Conservation (phyloP, 2,329 filamentous ascomycete genomes). For the Pleochaeta shiraiana region DNA sequence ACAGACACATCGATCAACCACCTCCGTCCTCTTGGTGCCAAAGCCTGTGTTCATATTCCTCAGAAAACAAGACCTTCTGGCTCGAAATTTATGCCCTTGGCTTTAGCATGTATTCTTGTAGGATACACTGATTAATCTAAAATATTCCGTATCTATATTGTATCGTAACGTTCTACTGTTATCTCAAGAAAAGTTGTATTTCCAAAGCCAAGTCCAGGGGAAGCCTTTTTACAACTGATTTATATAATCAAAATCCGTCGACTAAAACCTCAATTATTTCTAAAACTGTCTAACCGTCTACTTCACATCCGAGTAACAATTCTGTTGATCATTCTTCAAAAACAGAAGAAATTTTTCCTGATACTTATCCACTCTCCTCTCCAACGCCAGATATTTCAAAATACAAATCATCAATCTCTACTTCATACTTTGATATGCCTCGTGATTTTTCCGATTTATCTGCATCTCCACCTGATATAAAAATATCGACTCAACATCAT, state of each 20-base stretch:
- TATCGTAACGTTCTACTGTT: not conserved
- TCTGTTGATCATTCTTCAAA: too few relatives aligned
- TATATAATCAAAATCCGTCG: not conserved
- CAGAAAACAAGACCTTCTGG: not conserved
- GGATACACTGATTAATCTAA: constrained; percentile 2
- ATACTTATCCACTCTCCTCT: not conserved
- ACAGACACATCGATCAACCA: not conserved
- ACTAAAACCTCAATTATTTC: not conserved
- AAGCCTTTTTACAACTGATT: constrained; percentile 3
- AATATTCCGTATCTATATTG: constrained; percentile 4
- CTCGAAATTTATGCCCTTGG: constrained; percentile 3
- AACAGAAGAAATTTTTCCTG: not conserved
- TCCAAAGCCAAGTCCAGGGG: not conserved
- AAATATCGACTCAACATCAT: too few relatives aligned
- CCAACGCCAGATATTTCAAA: not conserved
- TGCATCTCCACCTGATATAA: not conserved
- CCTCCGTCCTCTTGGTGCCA: constrained; percentile 2
- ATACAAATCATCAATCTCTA: not conserved
- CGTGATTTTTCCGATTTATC: not conserved
- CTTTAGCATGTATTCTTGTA: not conserved
- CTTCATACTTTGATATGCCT: not conserved
- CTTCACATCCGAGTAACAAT: too few relatives aligned
- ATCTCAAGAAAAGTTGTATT: constrained; percentile 1
- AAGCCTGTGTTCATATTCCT: constrained; percentile 3
- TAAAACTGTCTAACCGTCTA: too few relatives aligned